Percentiles rank a stretch among this genome's conserved stretches.
Evolutionary conservation across 1,284 basidiomycete species (phyloP).

Genomic region (Ceratobasidium sp.): DNA sequence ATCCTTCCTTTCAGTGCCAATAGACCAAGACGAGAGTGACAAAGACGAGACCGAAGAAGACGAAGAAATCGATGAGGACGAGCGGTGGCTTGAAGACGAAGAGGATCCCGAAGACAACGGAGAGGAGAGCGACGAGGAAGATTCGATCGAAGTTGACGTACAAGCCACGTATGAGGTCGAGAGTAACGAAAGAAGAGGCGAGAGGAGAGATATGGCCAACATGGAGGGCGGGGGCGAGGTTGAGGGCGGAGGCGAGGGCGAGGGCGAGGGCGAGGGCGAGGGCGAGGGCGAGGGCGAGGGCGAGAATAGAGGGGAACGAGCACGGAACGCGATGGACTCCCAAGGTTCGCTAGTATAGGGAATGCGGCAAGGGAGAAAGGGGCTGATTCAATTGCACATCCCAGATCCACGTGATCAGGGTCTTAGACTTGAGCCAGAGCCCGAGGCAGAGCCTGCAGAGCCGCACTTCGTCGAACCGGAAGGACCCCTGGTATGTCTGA

Average conservation of each 20-base stretch:
- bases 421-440: too few relatives aligned
- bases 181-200: neutral
- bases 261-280: neutral
- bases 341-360: neutral
- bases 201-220: neutral
- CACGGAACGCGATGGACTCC: neutral
- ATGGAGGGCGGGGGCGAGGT: neutral
- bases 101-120: neutral
- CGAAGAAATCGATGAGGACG: too few relatives aligned
- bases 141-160: neutral
- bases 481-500: neutral
- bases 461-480: too few relatives aligned
- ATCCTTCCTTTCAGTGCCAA: too few relatives aligned
- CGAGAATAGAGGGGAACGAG: neutral
- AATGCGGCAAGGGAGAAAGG: neutral
- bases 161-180: neutral
- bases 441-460: too few relatives aligned
- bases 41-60: neutral
- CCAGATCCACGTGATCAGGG: neutral
- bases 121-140: neutral
- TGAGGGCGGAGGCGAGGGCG: neutral
- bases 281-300: neutral
- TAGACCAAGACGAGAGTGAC: constrained; percentile 2
- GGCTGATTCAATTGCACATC: neutral
- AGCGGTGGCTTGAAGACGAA: too few relatives aligned